Evolutionary conservation across 208 protist genomes (phyloP), one percentile per base, ranked within the genome.

Genomic region (Trypanosoma cruzi): DNA sequence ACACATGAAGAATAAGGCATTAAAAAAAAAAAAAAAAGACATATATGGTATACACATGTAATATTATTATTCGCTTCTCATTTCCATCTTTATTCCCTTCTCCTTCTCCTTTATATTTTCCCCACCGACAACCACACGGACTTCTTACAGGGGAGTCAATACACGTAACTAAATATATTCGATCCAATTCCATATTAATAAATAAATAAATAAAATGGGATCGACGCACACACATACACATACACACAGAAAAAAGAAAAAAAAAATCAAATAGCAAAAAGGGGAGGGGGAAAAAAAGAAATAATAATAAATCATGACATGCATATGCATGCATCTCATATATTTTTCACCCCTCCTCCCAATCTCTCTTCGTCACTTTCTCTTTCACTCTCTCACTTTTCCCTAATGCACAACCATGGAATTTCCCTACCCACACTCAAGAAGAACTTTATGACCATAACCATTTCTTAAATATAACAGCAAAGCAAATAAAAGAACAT

Each of bases 391-490:
- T n/a, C n/a, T n/a, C n/a, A n/a, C n/a, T n/a, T n/a, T n/a, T n/a
- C n/a, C n/a, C n/a, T n/a, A n/a, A n/a, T n/a, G n/a, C n/a, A n/a
- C n/a, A n/a, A n/a, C n/a, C n/a, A n/a, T n/a, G n/a, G n/a, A n/a
- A n/a, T n/a, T n/a, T n/a, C n/a, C n/a, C n/a, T n/a, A n/a, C n/a
- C n/a, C n/a, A n/a, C n/a, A n/a, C n/a, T n/a, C n/a, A n/a, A 32
- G 10, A n/a, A 44, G 4, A 28, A 26, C 7, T 7, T 55, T 60
- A 75, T 18, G n/a, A 5, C 54, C 56, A 64, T 4, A 65, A 22
- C 6, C 44, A 62, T 40, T 75, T 75, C 48, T 75, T 75, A 8
- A 69, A 6, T 22, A 75, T 4, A 10, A 75, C n/a, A 13, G 71
- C 54, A 52, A 22, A 26, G 24, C 3, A 70, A 28, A 75, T 8